A percentile compares a stretch with the other conserved stretches of the same genome.
These are phyloP conservation scores for Tylopilus sp. DNA, from an alignment of 768 basidiomycete genomes.

Conservation along the genomic window DNA sequence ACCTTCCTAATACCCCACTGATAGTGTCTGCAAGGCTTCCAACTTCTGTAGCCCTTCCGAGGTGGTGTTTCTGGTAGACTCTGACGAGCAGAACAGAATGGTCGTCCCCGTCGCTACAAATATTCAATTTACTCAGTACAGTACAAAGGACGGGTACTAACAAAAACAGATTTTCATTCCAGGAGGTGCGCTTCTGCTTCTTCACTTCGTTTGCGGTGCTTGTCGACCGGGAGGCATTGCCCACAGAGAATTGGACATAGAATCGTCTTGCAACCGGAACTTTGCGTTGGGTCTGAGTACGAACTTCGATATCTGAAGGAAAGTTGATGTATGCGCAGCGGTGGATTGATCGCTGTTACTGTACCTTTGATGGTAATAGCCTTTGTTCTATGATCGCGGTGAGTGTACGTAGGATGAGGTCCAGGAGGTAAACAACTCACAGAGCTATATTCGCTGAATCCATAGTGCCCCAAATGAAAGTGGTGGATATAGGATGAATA, in stretches of 20 bases:
- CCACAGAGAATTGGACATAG: too few species aligned
- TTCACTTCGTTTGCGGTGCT: background rate
- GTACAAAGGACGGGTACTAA: background rate
- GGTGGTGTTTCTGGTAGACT: background rate
- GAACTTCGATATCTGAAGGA: background rate
- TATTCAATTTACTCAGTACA: too few species aligned
- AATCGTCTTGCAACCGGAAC: too few species aligned
- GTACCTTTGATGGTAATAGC: background rate
- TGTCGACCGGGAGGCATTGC: background rate
- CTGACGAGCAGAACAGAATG: background rate
- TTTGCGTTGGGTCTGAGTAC: too few species aligned
- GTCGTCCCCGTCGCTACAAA: too few species aligned
- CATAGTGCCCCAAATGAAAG: too few species aligned
- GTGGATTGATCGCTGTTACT: background rate
- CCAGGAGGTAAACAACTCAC: too few species aligned
- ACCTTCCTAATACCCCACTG: too few species aligned
- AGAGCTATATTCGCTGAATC: too few species aligned
- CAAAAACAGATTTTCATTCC: background rate
- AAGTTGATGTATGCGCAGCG: background rate
- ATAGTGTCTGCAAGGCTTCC: background rate
- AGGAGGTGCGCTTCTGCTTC: background rate
- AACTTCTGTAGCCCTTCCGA: background rate
- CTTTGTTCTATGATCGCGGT: too few species aligned
- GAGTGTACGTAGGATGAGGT: too few species aligned
- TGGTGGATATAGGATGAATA: too few species aligned